These are phyloP conservation scores for Mycena leptocephala DNA, from an alignment of 768 basidiomycete genomes.

Conservation along the genomic window DNA sequence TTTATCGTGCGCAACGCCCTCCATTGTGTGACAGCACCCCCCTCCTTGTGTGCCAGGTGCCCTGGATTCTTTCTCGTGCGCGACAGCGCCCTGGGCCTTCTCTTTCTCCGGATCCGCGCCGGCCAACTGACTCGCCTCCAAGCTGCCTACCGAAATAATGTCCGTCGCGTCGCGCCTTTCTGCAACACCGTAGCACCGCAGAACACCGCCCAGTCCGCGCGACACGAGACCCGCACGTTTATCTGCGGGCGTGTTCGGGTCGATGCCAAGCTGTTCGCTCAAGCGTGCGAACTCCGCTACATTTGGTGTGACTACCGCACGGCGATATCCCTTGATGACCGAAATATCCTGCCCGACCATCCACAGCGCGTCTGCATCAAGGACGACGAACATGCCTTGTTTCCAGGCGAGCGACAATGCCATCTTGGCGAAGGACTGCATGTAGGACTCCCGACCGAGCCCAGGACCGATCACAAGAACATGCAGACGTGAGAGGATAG, in stretches of 20 bases:
- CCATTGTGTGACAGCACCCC: too few relatives aligned
- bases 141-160: conserved; percentile 83
- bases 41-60: too few relatives aligned
- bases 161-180: conserved; percentile 90
- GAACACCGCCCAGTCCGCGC: conserved; percentile 85
- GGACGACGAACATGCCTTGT: conserved; percentile 89
- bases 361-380: conserved; percentile 95
- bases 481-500: conserved; percentile 89
- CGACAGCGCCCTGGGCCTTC: conserved; percentile 66
- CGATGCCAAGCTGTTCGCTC: conserved; percentile 81
- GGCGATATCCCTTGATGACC: conserved; percentile 87
- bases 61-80: too few relatives aligned
- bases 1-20: too few relatives aligned
- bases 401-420: conserved; percentile 83
- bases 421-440: conserved; percentile 86
- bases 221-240: conserved; percentile 84
- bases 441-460: conserved; percentile 91
- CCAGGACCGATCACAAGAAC: conserved; percentile 96
- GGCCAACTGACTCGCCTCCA: conserved; percentile 60
- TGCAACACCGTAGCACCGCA: conserved; percentile 91
- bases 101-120: conserved; percentile 66
- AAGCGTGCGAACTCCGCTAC: conserved; percentile 93
- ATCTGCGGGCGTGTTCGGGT: conserved; percentile 63
- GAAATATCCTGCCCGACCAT: conserved; percentile 83
- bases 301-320: conserved; percentile 94